phyloP scores from a whole-genome alignment of 768 basidiomycete genomes.

The Xerocomellus chrysenteron region DNA sequence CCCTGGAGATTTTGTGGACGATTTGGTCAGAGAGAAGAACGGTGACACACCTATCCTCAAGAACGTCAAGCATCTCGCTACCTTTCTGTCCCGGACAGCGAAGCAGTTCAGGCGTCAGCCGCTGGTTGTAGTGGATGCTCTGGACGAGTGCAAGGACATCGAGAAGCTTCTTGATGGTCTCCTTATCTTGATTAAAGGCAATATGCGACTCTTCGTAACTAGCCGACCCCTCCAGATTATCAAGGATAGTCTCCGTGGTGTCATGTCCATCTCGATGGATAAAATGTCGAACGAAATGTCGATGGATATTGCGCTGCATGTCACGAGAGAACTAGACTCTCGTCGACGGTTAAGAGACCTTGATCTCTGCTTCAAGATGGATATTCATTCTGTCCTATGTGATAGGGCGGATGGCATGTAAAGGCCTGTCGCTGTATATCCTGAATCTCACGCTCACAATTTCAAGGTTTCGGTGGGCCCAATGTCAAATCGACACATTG shows the following conservation, averaged over 20 bases:
- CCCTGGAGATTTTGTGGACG: background rate
- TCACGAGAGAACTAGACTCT: slow-evolving; percentile 12
- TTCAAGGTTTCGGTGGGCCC: slow-evolving; percentile 23
- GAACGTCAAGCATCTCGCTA: background rate
- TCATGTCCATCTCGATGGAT: slow-evolving; percentile 12
- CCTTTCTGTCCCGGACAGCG: background rate
- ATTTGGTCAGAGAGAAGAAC: slow-evolving; percentile 1
- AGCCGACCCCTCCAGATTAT: slow-evolving; percentile 17
- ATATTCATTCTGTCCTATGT: slow-evolving; percentile 7
- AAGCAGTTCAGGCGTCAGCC: background rate
- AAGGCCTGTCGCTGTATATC: background rate
- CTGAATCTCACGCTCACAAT: background rate
- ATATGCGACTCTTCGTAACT: slow-evolving; percentile 15
- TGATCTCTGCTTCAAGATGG: background rate
- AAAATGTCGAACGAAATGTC: background rate
- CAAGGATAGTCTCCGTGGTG: background rate
- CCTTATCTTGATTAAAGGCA: background rate
- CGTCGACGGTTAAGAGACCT: slow-evolving; percentile 10
- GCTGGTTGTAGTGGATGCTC: slow-evolving; percentile 16
- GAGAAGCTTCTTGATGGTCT: slow-evolving; percentile 12
- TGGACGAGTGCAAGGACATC: slow-evolving; percentile 20
- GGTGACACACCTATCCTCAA: background rate
- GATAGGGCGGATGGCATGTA: slow-evolving; percentile 22
- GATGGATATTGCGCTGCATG: slow-evolving; percentile 14
- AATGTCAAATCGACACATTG: slow-evolving; percentile 20